Evolutionary conservation across 306 rosid genomes (phyloP), one percentile per base, ranked within the genome.

Genomic region (Cucurbita maxima): DNA sequence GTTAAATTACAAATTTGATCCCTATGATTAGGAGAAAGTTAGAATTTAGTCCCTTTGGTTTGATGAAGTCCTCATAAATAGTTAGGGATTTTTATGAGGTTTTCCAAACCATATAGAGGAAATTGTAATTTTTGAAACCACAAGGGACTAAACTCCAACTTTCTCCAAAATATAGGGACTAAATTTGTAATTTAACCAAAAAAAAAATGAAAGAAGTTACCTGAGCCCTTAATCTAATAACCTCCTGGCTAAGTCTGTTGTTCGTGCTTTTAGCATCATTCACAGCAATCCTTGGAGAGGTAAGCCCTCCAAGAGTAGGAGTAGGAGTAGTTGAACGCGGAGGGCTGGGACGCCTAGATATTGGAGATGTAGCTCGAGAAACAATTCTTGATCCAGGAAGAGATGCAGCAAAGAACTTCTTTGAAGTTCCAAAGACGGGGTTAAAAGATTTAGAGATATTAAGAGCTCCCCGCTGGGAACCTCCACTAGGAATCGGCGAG

Each of bases 361-460:
- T 87, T 62, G 99, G 99, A 67, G 97, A 90, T 79, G 99, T 94
- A 72, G 99, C 99, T 76, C 99, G 87, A 55, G 99, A 94, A 78
- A 89, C 96, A 83, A 94, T 94, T 87, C 99, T 94, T 59, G 99
- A 94, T 84, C 99, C 99, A 73, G 99, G 99, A 76, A 94, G 97
- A 77, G 99, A 94, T 78, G 99, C 99, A 54, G 99, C 91, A 86
- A 94, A 94, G 76, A 94, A 94, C 88, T 94, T 94, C 84, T 94
- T 94, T 16, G 99, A 94, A 45, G 99, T 89, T 72, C 99, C 99
- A 85, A 94, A 94, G 51, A 89, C 97, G 5, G 99, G 99, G 87
- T 94, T 91, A 51, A 94, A 86, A 76, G 99, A 86, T 84, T 94
- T 94, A 54, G 97, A 86, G 72, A 93, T 88, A 78, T 86, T 90